Conservation (phyloP, 768 basidiomycete genomes). For the Trametes elegans region DNA sequence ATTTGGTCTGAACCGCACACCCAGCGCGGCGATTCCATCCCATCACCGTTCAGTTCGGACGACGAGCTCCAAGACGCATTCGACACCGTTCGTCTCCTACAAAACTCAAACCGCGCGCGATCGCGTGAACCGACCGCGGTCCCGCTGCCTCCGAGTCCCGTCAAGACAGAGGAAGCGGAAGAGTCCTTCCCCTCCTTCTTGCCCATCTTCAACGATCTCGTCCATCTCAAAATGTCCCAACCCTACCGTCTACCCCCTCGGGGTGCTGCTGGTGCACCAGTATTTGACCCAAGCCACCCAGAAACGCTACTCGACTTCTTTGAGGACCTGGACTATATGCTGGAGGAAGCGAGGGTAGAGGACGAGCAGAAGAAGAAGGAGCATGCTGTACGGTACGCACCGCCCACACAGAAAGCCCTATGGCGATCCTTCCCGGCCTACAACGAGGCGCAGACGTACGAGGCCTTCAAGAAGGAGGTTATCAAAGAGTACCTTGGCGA, state of each 20-base stretch:
- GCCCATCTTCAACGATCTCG: background rate
- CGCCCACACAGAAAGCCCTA: background rate
- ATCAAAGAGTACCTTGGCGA: constrained; percentile 27
- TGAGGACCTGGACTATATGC: constrained; percentile 7
- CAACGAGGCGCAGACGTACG: constrained; percentile 10
- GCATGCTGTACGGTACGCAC: constrained; percentile 7
- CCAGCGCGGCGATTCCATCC: too few relatives aligned
- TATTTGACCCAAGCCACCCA: constrained; percentile 1
- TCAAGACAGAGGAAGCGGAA: too few relatives aligned
- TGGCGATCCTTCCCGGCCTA: background rate
- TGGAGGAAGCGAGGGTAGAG: background rate
- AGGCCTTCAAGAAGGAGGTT: constrained; percentile 25
- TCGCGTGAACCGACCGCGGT: too few relatives aligned
- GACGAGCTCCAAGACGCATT: too few relatives aligned
- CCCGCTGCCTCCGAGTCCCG: too few relatives aligned
- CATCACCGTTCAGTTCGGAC: too few relatives aligned
- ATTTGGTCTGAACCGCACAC: too few relatives aligned
- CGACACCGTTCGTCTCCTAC: too few relatives aligned
- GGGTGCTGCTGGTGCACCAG: constrained; percentile 4
- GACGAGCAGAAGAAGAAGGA: background rate
- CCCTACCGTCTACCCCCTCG: constrained; percentile 5
- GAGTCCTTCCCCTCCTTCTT: background rate
- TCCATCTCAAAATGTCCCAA: background rate
- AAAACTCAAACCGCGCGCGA: too few relatives aligned
- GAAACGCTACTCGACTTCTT: constrained; percentile 16